These are phyloP conservation scores for Nepenthes mirabilis DNA, from an alignment of 148 eudicot genomes.

Conservation along the genomic window DNA sequence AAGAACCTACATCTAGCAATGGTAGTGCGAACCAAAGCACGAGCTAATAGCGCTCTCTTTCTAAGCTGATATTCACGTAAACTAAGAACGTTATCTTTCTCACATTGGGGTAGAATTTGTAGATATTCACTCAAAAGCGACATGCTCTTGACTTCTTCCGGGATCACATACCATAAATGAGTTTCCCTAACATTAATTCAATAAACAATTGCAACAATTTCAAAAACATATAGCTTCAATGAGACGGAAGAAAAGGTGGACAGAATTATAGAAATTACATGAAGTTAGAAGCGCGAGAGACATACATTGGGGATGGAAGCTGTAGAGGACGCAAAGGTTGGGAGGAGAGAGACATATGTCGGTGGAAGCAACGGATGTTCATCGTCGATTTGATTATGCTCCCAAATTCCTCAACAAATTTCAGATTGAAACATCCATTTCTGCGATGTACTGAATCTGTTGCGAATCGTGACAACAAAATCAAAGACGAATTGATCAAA, in stretches of 20 bases:
- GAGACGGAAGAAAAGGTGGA: neutral
- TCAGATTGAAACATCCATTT: too few species aligned
- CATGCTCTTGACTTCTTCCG: slow-evolving; percentile 51
- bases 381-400: slow-evolving; percentile 5
- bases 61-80: slow-evolving; percentile 33
- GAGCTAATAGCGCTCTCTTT: slow-evolving; percentile 68
- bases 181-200: slow-evolving; percentile 46
- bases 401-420: too few species aligned
- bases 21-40: slow-evolving; percentile 79
- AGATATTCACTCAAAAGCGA: slow-evolving; percentile 42
- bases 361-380: slow-evolving; percentile 36
- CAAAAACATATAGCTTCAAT: neutral
- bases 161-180: slow-evolving; percentile 64
- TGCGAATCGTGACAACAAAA: too few species aligned
- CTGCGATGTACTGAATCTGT: too few species aligned
- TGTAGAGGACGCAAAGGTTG: slow-evolving; percentile 32
- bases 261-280: neutral
- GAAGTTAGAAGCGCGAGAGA: neutral
- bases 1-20: slow-evolving; percentile 66
- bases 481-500: too few species aligned
- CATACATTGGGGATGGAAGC: slow-evolving; percentile 57
- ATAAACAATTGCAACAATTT: neutral
- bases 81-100: slow-evolving; percentile 47
- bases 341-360: slow-evolving; percentile 23
- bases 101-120: slow-evolving; percentile 56